Evolutionary conservation across 2,329 filamentous ascomycete species (phyloP), one percentile per base, ranked within the genome.

Genomic region (Alternaria arbusti): DNA sequence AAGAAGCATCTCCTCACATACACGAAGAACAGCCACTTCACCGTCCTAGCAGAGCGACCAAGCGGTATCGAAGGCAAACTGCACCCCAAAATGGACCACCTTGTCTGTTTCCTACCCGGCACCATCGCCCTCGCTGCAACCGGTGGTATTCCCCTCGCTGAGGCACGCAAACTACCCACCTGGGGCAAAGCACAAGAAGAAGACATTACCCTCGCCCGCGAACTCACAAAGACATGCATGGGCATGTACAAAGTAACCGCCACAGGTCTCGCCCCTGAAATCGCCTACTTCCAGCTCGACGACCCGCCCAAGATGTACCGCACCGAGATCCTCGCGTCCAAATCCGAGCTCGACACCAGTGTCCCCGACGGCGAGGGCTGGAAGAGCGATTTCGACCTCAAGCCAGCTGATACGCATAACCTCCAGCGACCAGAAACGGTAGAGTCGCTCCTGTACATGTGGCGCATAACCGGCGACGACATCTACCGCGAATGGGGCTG

Each of bases 381-480:
- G 91, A 89, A 89, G 65, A 82, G 89, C 60, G 96, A 98, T 77
- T 95, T 91, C 73, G 82, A 88, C 15, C 90, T 99, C 75, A 92
- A 96, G 76, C 72, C 83, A n/a, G 86, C 88, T n/a, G 96, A 99
- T 78, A 84, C 86, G 56, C 96, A 98, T 82, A 99, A 99, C 77
- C 85, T 99, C 32, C 96, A 98, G 81, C 88, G 96, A 30, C 96
- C 96, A 0, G 96, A 99, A 83, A 97, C 96, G 0, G 90, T 97
- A n/a, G 96, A 99, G 83, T 94, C 90, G 63, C 83, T 99, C 65
- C 94, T 99, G 75, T 97, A 98, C 83, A 97, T 99, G 94, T 99
- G 95, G 91, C 90, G 96, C 66, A 97, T 99, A 79, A 99, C 96
- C 1, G 93, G 92, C 25, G 94, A 99, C 66, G 84, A 88, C 43